Evolutionary conservation across 768 basidiomycete species (phyloP).

Genomic region (Chlorophyllum brunneum): DNA sequence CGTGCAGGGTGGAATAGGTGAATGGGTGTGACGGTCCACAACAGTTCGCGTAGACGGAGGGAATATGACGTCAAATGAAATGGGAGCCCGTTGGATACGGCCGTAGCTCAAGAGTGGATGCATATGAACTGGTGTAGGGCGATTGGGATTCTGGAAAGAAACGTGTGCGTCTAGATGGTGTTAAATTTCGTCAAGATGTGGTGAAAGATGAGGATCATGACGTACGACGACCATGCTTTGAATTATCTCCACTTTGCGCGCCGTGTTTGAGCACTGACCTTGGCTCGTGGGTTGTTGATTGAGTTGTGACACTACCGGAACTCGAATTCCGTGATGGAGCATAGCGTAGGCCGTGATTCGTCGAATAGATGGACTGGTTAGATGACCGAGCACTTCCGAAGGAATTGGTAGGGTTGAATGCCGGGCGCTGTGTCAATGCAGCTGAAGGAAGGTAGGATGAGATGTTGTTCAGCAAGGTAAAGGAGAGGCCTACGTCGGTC

Average conservation of each 20-base stretch:
- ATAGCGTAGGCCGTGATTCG: slow-evolving; percentile 23
- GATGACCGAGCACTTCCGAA: slow-evolving; percentile 46
- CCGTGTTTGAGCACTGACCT: slow-evolving; percentile 46
- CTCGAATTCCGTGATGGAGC: slow-evolving; percentile 35
- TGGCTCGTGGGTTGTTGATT: slow-evolving; percentile 26
- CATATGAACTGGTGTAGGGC: slow-evolving; percentile 43
- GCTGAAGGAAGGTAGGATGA: slow-evolving; percentile 14
- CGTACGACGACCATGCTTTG: slow-evolving; percentile 37
- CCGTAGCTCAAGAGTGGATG: slow-evolving; percentile 61
- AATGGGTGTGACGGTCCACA: slow-evolving; percentile 50
- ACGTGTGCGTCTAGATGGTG: slow-evolving; percentile 26
- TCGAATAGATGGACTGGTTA: slow-evolving; percentile 41
- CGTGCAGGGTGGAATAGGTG: slow-evolving; percentile 50
- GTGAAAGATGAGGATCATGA: not conserved
- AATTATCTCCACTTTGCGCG: slow-evolving; percentile 34
- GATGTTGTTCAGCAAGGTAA: not conserved
- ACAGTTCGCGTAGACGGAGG: slow-evolving; percentile 56
- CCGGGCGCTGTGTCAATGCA: slow-evolving; percentile 20
- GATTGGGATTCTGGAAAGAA: slow-evolving; percentile 31
- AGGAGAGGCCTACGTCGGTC: slow-evolving; percentile 36
- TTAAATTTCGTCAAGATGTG: not conserved
- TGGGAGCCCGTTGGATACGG: slow-evolving; percentile 53
- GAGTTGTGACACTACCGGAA: slow-evolving; percentile 31
- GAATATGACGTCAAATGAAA: slow-evolving; percentile 55
- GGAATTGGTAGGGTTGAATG: slow-evolving; percentile 22